These are phyloP conservation scores for Exophiala sideris DNA, from an alignment of 2,329 filamentous ascomycete genomes.

Conservation along the genomic window DNA sequence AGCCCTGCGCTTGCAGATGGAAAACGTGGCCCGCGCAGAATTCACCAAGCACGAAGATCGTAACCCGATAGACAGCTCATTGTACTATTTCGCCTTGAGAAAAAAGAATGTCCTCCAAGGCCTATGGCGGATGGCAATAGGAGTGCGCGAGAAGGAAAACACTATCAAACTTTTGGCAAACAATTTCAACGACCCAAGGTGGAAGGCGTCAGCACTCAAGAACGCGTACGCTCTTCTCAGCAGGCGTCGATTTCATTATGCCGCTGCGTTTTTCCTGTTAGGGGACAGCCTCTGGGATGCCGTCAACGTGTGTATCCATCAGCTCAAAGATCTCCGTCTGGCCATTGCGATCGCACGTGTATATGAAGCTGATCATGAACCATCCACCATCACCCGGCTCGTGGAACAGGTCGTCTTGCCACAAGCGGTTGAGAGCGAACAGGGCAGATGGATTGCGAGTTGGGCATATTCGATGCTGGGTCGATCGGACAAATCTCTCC, in stretches of 20 bases:
- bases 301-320: slow-evolving; percentile 78
- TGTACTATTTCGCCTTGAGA: slow-evolving; percentile 84
- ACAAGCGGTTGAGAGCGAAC: slow-evolving; percentile 73
- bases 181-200: slow-evolving; percentile 82
- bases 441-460: slow-evolving; percentile 80
- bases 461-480: slow-evolving; percentile 95
- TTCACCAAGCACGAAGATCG: slow-evolving; percentile 80
- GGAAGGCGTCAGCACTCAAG: slow-evolving; percentile 86
- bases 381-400: slow-evolving; percentile 65
- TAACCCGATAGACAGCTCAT: slow-evolving; percentile 83
- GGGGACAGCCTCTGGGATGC: slow-evolving; percentile 82
- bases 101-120: slow-evolving; percentile 90
- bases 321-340: slow-evolving; percentile 83
- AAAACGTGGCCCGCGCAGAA: slow-evolving; percentile 86
- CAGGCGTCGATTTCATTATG: slow-evolving; percentile 87
- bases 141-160: slow-evolving; percentile 79
- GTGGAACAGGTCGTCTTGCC: slow-evolving; percentile 76
- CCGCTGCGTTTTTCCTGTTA: slow-evolving; percentile 90
- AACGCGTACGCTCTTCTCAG: slow-evolving; percentile 95
- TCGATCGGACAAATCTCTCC: slow-evolving; percentile 77
- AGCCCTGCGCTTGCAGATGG: slow-evolving; percentile 75
- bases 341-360: slow-evolving; percentile 84
- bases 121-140: slow-evolving; percentile 89
- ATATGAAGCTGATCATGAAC: slow-evolving; percentile 77
- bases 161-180: slow-evolving; percentile 81